Percentiles rank a stretch among this genome's conserved stretches.
Evolutionary conservation across 306 rosid species (phyloP).

Genomic region (Cucurbita ficifolia): DNA sequence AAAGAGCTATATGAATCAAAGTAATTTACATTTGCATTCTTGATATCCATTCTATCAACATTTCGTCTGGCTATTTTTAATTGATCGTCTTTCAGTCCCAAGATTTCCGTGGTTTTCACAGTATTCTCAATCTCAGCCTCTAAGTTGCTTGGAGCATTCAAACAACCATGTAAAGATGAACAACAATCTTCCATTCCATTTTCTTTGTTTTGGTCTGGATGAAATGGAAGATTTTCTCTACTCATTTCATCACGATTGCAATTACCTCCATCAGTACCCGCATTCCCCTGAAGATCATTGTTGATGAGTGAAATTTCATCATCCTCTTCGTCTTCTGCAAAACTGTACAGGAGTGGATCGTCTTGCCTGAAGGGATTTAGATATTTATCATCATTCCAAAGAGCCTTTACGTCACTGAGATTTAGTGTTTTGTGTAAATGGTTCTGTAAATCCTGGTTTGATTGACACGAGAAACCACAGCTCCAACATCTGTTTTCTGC

Average conservation of each 20-base stretch:
- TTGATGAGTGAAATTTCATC: constrained; percentile 9
- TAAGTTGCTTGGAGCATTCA: constrained; percentile 22
- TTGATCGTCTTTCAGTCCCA: constrained; percentile 13
- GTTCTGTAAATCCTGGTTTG: constrained; percentile 39
- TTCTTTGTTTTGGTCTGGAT: constrained; percentile 4
- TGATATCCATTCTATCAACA: constrained; percentile 37
- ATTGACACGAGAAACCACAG: constrained; percentile 41
- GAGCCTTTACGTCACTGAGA: constrained; percentile 26
- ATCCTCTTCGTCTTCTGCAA: constrained; percentile 56
- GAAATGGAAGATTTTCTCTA: constrained; percentile 12
- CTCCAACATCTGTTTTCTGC: constrained; percentile 67
- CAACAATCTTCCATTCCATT: constrained; percentile 12
- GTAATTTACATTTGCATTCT: constrained; percentile 58
- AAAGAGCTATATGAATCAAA: constrained; percentile 85
- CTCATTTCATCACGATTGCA: constrained; percentile 3
- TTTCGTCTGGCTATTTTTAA: constrained; percentile 26
- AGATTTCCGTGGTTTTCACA: constrained; percentile 16
- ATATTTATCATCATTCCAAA: constrained; percentile 52
- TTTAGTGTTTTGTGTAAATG: constrained; percentile 47
- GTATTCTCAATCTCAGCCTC: constrained; percentile 18
- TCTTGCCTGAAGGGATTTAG: constrained; percentile 62
- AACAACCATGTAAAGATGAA: constrained; percentile 21
- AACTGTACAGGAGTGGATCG: constrained; percentile 68
- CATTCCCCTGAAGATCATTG: too few relatives aligned
- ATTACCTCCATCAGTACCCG: too few relatives aligned